Percentiles rank a stretch among this genome's conserved stretches.
These are phyloP conservation scores for Sporobolus alterniflorus DNA, from an alignment of 202 grass and related monocot genomes.

Conservation along the genomic window DNA sequence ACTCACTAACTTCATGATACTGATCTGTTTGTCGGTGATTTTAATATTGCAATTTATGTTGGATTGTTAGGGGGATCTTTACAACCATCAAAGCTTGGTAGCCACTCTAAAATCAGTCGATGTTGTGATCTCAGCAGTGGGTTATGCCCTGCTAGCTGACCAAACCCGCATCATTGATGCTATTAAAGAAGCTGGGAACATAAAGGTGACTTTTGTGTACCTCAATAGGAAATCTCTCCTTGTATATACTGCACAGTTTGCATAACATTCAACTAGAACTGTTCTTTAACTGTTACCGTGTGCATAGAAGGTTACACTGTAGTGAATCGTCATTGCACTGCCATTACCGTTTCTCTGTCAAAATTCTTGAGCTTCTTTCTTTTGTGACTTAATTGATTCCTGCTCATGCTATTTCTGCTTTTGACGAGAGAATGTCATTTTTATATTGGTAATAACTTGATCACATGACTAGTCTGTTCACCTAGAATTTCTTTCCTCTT, in stretches of 20 bases:
- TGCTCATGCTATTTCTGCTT: not conserved
- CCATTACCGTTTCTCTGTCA: not conserved
- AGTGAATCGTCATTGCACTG: not conserved
- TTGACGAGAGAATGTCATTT: not conserved
- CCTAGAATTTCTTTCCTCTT: not conserved
- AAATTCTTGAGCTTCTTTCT: not conserved
- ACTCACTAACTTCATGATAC: not conserved
- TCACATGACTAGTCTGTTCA: not conserved
- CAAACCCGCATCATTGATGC: slow-evolving; percentile 68
- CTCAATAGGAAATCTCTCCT: slow-evolving; percentile 11
- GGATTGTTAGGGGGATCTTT: slow-evolving; percentile 59
- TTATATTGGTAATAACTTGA: not conserved
- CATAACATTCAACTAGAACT: not conserved
- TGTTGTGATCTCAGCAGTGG: slow-evolving; percentile 71
- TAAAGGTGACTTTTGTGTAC: slow-evolving; percentile 50
- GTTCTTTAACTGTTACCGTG: not conserved
- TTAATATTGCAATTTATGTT: not conserved
- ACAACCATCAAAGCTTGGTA: slow-evolving; percentile 56
- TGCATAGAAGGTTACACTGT: not conserved
- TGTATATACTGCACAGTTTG: not conserved
- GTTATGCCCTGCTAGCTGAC: slow-evolving; percentile 52
- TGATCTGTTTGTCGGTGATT: not conserved
- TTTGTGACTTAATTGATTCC: not conserved
- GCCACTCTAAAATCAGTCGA: slow-evolving; percentile 51
- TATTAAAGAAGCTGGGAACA: slow-evolving; percentile 64